These are phyloP conservation scores for Penicillium maclennaniae DNA, from an alignment of 495 filamentous ascomycete species.

Conservation along the genomic window DNA sequence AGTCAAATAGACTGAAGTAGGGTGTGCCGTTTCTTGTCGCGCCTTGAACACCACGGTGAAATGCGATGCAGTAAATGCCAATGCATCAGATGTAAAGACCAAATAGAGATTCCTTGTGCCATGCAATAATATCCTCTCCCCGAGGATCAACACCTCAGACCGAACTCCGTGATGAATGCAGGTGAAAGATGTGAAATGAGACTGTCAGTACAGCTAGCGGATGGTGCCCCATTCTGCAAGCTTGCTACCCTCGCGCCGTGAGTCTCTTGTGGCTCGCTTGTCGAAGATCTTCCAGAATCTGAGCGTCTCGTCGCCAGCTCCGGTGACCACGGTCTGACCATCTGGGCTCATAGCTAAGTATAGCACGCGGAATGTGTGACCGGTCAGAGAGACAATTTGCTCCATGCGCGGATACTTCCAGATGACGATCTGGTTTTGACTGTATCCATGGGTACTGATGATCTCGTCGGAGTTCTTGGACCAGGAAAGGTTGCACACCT, in stretches of 20 bases:
- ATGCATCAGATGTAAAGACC: slow-evolving; percentile 19
- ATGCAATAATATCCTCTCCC: slow-evolving; percentile 23
- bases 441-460: slow-evolving; percentile 96
- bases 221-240: slow-evolving; percentile 70
- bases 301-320: slow-evolving; percentile 92
- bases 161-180: slow-evolving; percentile 44
- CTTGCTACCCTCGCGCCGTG: slow-evolving; percentile 51
- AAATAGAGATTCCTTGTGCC: slow-evolving; percentile 19
- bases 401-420: slow-evolving; percentile 99
- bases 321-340: slow-evolving; percentile 88
- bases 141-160: slow-evolving; percentile 14
- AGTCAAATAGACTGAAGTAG: slow-evolving; percentile 9
- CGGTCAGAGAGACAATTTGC: slow-evolving; percentile 89
- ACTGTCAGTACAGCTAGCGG: slow-evolving; percentile 40
- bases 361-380: slow-evolving; percentile 92
- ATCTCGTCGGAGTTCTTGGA: slow-evolving; percentile 94
- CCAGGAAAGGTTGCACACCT: slow-evolving; percentile 97
- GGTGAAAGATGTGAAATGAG: slow-evolving; percentile 16
- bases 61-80: slow-evolving; percentile 34
- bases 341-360: slow-evolving; percentile 98
- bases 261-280: slow-evolving; percentile 54
- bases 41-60: not conserved
- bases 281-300: slow-evolving; percentile 96
- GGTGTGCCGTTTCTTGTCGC: not conserved
- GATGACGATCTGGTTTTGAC: slow-evolving; percentile 94